A percentile compares a stretch with the other conserved stretches of the same genome.
These are phyloP conservation scores for Xylaria bambusicola DNA, from an alignment of 495 filamentous ascomycete genomes.

Conservation along the genomic window DNA sequence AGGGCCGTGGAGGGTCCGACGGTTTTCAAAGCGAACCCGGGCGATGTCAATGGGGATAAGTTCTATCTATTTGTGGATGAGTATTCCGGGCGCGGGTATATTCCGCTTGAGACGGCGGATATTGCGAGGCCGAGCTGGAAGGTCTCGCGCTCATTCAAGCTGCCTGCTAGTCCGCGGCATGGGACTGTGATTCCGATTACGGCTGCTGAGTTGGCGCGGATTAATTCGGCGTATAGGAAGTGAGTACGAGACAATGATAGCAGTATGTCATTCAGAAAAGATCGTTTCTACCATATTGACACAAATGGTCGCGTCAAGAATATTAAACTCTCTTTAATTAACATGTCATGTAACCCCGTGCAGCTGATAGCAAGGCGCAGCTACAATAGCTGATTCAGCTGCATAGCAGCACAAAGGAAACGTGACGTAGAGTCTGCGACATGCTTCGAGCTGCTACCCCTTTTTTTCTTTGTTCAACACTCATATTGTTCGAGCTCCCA, in stretches of 20 bases:
- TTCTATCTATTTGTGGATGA: constrained; percentile 29
- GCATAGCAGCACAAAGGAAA: not conserved
- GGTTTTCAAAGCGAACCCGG: constrained; percentile 23
- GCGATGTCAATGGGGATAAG: constrained; percentile 25
- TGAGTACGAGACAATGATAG: no score
- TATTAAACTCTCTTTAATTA: no score
- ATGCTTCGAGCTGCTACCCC: not conserved
- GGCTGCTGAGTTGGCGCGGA: constrained; percentile 16
- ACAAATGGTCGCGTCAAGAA: no score
- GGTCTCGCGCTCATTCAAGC: constrained; percentile 15
- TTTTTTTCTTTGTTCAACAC: not conserved
- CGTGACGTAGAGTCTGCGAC: not conserved
- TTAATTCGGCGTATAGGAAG: not conserved
- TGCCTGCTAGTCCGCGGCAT: constrained; percentile 24
- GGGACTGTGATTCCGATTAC: constrained; percentile 25
- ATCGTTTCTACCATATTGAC: no score
- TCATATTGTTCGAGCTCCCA: no score
- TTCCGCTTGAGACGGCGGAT: constrained; percentile 27
- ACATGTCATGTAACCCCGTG: constrained; percentile 16
- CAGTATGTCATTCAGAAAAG: no score
- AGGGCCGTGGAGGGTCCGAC: constrained; percentile 23
- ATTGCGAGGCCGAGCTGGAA: constrained; percentile 24
- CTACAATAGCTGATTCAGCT: not conserved
- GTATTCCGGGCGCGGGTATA: constrained; percentile 21
- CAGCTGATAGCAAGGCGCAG: no score